Evolutionary conservation across 352 stramenopile species (phyloP), one percentile per base, ranked within the genome.

Genomic region (Plasmopara viticola): DNA sequence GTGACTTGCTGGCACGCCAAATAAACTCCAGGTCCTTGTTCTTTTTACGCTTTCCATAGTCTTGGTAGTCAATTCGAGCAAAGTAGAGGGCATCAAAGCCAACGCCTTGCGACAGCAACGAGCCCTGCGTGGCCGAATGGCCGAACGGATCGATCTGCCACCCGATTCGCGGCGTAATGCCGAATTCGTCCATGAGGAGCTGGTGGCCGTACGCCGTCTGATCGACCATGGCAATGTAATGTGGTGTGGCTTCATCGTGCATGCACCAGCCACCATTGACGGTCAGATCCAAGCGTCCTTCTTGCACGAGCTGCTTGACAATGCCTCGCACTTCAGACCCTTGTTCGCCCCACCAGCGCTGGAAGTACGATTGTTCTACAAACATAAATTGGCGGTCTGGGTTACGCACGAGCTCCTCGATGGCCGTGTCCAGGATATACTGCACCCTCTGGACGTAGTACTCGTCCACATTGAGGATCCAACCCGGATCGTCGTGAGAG

Each of bases 111-210:
- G 87, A 96, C 25, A 99, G 64, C 18, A 98, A 66, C 31, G 83
- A 95, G 5, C 86, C 91, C 56, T 99, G 93, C 13, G 94, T 97
- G 2, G 91, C 70, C 47, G 81, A 91, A 55, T 95, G 84, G 5
- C 84, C 96, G 59, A 98, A 99, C 15, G 97, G 97, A 75, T 99
- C 97, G 53, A 99, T 97, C 64, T 98, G 95, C 96, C 96, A 99
- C 13, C 88, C 94, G 29, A 98, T 97, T n/a, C 76, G 92, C 9
- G 97, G 96, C 41, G 90, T 90, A 14, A 92, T 71, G 43, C 90
- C 86, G 57, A 99, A 97, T 65, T 98, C 89, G 25, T 88, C 59
- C 53, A 87, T 84, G 35, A 99, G 74, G 60, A 99, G 95, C 14
- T 84, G 60, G 65, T 99, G 96, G 8, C 97, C 97, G 44, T 98